Conservation (phyloP, 1,284 basidiomycete genomes). For the Ceratobasidium sp. region DNA sequence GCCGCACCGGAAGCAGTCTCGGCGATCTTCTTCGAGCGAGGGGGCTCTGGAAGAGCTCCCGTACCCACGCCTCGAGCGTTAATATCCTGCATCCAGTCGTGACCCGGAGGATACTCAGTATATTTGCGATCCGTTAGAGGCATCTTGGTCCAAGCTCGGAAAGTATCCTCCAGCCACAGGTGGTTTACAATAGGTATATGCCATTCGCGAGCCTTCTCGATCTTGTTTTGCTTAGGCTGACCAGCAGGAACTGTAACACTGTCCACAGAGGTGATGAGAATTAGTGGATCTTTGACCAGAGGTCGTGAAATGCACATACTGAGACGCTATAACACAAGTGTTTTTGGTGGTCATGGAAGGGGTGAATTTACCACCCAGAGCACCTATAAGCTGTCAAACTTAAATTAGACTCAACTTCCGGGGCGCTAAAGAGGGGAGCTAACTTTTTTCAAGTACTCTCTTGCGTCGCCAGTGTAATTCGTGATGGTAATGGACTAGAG, state of each 20-base stretch:
- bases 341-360: slow-evolving; percentile 80
- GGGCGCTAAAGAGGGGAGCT: neutral
- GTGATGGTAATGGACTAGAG: slow-evolving; percentile 80
- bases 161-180: slow-evolving; percentile 89
- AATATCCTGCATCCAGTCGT: slow-evolving; percentile 66
- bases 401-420: neutral
- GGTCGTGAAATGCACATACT: slow-evolving; percentile 61
- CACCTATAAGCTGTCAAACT: slow-evolving; percentile 64
- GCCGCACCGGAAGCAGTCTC: neutral
- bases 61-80: slow-evolving; percentile 23
- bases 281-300: slow-evolving; percentile 3
- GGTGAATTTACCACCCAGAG: slow-evolving; percentile 83
- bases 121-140: slow-evolving; percentile 61
- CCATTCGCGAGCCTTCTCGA: slow-evolving; percentile 78
- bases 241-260: slow-evolving; percentile 3
- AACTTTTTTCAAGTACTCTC: slow-evolving; percentile 82
- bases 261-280: neutral
- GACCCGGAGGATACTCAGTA: slow-evolving; percentile 69
- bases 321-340: slow-evolving; percentile 84
- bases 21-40: neutral
- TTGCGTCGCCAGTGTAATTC: slow-evolving; percentile 84
- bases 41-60: slow-evolving; percentile 10
- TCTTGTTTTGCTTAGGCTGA: slow-evolving; percentile 77
- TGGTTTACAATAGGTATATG: slow-evolving; percentile 88
- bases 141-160: slow-evolving; percentile 70